Base-by-base conservation (phyloP, 371 early-diverging fungal species). In the Lichtheimia corymbifera region DNA sequence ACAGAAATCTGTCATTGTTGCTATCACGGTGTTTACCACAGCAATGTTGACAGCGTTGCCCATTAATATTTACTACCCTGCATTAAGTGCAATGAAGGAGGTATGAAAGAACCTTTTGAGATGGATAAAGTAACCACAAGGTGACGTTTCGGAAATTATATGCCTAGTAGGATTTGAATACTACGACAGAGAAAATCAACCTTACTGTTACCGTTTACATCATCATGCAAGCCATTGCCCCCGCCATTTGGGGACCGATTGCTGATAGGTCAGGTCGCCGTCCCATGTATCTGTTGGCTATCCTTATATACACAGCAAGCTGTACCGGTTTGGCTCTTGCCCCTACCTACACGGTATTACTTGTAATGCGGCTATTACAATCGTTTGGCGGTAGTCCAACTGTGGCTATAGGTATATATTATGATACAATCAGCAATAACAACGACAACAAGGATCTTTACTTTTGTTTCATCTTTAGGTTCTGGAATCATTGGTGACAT, bases 311-410 rank as follows among this genome's bases (percentile, higher is more conserved):
- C 61, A 74, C 72, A n/a, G 70, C 71, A 11, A 83, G 81, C 5
- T 80, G 82, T 50, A 61, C 87, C 12, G 82, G 83, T 28, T 75
- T 80, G 5, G 84, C 86, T n/a, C 55, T 83, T 40, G 73, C 83
- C 4, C 65, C 58, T 14, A 74, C 60, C 25, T 72, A 81, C 51
- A 61, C 72, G n/a, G 69, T 77, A 44, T 72, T 88, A 40, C 66
- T 87, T 45, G 70, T 71, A 11, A 74, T 82, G 64, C 83, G 88
- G 2, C 65, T 83, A 27, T 62, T 88, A 22, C 88, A 88, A 61
- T 72, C 85, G 0, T 78, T 77, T 13, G 86, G 86, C 1, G 63
- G 81, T 4, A 80, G 83, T 35, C 81, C 88, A 0, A 83, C 82
- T 6, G 71, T 84, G 24, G 71, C 84, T 0, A 73, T 89, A 1